Percentiles rank a stretch among this genome's conserved stretches.
These are phyloP conservation scores for Plasmodium inui DNA, from an alignment of 169 alveolate species.

Conservation along the genomic window DNA sequence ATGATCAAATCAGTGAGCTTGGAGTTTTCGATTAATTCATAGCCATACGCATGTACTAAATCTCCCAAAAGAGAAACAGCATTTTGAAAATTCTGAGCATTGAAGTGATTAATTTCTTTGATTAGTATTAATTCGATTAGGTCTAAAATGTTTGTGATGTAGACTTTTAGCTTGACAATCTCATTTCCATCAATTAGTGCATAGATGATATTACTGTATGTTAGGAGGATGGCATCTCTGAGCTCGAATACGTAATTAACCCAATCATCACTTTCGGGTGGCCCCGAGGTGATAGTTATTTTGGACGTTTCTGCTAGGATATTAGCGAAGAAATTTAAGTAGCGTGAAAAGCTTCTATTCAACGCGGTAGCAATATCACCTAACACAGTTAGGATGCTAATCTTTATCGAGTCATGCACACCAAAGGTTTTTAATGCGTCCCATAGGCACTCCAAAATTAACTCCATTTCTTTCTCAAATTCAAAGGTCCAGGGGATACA, in stretches of 20 bases:
- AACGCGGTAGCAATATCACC: slow-evolving; percentile 93
- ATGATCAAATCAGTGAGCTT: slow-evolving; percentile 69
- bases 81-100: slow-evolving; percentile 74
- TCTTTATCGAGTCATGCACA: slow-evolving; percentile 89
- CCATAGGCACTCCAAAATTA: slow-evolving; percentile 77
- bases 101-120: slow-evolving; percentile 74
- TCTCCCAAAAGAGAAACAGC: slow-evolving; percentile 75
- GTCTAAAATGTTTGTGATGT: slow-evolving; percentile 88
- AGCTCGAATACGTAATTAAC: slow-evolving; percentile 90
- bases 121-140: slow-evolving; percentile 86
- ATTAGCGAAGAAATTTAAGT: slow-evolving; percentile 85
- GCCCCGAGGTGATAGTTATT: slow-evolving; percentile 90
- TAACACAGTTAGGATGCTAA: slow-evolving; percentile 88
- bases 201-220: slow-evolving; percentile 90
- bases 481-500: slow-evolving; percentile 84
- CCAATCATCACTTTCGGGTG: slow-evolving; percentile 93
- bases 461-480: slow-evolving; percentile 79
- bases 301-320: slow-evolving; percentile 90
- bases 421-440: slow-evolving; percentile 81
- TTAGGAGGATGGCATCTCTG: slow-evolving; percentile 90
- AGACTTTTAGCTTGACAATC: slow-evolving; percentile 83
- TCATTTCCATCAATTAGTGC: slow-evolving; percentile 90
- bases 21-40: slow-evolving; percentile 70
- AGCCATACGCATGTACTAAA: slow-evolving; percentile 73
- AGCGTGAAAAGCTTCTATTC: slow-evolving; percentile 85